Evolutionary conservation across 371 early-diverging fungal genomes (phyloP).

Genomic region (Catenaria anguillulae): DNA sequence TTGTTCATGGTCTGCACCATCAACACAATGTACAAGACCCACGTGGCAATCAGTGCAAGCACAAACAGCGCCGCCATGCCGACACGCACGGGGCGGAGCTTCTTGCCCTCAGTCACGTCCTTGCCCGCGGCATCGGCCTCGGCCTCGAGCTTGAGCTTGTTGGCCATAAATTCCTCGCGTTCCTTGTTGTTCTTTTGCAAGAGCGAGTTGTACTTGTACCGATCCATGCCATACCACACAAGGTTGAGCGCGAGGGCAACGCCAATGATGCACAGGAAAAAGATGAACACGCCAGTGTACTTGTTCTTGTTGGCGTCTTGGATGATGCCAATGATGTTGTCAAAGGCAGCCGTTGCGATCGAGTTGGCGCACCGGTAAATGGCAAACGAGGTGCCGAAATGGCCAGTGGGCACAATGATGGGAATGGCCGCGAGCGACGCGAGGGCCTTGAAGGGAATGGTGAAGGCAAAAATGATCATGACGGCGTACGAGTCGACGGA

Average conservation of each 20-base stretch:
- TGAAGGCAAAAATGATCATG: background rate
- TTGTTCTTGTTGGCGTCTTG: background rate
- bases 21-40: background rate
- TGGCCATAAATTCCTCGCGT: background rate
- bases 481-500: background rate
- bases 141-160: background rate
- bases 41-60: background rate
- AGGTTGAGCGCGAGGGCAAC: background rate
- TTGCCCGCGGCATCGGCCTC: background rate
- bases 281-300: background rate
- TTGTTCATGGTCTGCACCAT: no score
- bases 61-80: background rate
- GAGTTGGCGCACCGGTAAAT: background rate
- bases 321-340: background rate
- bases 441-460: conserved; percentile 1
- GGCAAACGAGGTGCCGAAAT: background rate
- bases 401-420: background rate
- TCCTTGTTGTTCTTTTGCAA: background rate
- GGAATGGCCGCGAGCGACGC: background rate
- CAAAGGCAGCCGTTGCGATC: background rate
- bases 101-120: background rate
- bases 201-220: background rate
- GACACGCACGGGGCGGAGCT: background rate
- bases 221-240: background rate
- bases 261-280: background rate